A percentile compares a stretch with the other conserved stretches of the same genome.
These are phyloP conservation scores for Syzygium grande DNA, from an alignment of 345 rosid species.

Conservation along the genomic window DNA sequence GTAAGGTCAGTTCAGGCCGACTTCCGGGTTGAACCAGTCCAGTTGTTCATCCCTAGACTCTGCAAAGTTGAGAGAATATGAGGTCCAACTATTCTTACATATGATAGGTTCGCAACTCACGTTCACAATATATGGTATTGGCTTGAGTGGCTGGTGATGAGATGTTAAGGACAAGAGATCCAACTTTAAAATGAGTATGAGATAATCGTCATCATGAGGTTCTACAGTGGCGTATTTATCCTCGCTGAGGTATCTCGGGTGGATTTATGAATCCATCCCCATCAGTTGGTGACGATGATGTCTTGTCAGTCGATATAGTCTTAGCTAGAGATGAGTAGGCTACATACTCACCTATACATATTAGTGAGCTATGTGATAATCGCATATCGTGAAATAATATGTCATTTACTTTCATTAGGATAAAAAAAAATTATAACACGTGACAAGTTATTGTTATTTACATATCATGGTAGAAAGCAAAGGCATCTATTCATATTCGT, in stretches of 20 bases:
- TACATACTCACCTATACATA: neutral
- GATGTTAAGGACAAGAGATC: neutral
- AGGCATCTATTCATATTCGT: neutral
- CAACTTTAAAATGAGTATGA: neutral
- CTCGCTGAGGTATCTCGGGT: neutral
- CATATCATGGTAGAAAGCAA: neutral
- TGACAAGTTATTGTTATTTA: neutral
- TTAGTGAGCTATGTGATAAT: neutral
- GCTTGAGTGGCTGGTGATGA: neutral
- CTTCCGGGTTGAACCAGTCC: too few relatives aligned
- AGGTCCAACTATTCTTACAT: too few relatives aligned
- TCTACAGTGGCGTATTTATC: neutral
- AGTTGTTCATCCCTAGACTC: too few relatives aligned
- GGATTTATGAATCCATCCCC: neutral
- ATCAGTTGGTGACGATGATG: neutral
- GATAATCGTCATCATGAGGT: neutral
- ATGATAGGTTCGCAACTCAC: neutral
- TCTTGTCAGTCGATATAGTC: neutral
- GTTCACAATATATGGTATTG: neutral
- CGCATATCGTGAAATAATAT: neutral
- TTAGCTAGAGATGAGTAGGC: neutral
- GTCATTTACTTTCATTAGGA: neutral
- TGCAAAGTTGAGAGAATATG: too few relatives aligned
- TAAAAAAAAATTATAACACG: neutral
- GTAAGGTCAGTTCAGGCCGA: too few relatives aligned